A percentile compares a stretch with the other conserved stretches of the same genome.
phyloP scores from a whole-genome alignment of 257 asterid species.

The Capsicum pubescens region DNA sequence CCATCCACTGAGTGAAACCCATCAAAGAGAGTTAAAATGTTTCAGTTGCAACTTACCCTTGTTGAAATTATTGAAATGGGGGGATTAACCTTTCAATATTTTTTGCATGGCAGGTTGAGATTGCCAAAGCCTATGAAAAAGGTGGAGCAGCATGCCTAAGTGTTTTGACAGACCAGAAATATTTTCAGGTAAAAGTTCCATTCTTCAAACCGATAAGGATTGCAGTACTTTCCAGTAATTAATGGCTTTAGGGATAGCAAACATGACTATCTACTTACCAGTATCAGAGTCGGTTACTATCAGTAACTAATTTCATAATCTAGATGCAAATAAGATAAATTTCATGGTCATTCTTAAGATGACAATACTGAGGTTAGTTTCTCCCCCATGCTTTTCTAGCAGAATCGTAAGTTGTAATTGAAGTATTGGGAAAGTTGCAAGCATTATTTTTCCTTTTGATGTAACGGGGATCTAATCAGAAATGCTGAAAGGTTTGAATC shows the following conservation, averaged over 20 bases:
- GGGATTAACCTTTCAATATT: constrained; percentile 30
- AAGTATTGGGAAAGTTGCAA: constrained; percentile 2
- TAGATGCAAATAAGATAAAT: constrained; percentile 1
- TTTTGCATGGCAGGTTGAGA: constrained; percentile 63
- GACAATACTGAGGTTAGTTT: not conserved
- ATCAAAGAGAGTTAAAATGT: not conserved
- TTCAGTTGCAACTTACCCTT: constrained; percentile 10
- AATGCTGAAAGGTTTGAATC: not conserved
- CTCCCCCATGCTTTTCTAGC: not conserved
- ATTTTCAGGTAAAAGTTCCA: constrained; percentile 67
- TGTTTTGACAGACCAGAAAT: constrained; percentile 83
- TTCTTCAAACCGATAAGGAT: constrained; percentile 4
- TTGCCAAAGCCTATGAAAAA: constrained; percentile 91
- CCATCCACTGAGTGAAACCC: not conserved
- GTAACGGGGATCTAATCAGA: constrained; percentile 2
- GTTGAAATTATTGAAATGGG: not conserved
- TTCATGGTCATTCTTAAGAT: constrained; percentile 2
- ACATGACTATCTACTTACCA: not conserved
- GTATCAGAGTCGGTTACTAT: constrained; percentile 1
- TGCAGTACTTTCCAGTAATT: not conserved
- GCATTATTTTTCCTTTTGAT: constrained; percentile 15
- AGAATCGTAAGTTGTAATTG: constrained; percentile 10
- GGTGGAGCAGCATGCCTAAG: constrained; percentile 98
- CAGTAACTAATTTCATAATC: constrained; percentile 10
- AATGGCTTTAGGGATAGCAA: not conserved